phyloP scores from a whole-genome alignment of 2,329 filamentous ascomycete genomes.

The Diplodia corticola region DNA sequence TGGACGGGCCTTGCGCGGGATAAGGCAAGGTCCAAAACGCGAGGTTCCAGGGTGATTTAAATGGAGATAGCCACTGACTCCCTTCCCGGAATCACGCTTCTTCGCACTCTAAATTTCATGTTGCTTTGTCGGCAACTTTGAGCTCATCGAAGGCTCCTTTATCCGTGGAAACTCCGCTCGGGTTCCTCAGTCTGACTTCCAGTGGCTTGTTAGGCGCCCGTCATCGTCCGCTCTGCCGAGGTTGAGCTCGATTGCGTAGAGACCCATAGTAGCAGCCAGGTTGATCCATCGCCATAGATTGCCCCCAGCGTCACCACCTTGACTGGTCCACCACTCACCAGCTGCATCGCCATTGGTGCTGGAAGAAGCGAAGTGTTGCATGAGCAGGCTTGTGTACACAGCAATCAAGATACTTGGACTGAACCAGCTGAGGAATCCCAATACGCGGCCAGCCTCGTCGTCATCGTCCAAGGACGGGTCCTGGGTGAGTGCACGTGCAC shows the following conservation, averaged over 20 bases:
- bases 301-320: slow-evolving; percentile 78
- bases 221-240: slow-evolving; percentile 82
- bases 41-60: neutral
- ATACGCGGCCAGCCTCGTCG: slow-evolving; percentile 75
- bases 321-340: slow-evolving; percentile 78
- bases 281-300: slow-evolving; percentile 95
- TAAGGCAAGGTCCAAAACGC: neutral
- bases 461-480: slow-evolving; percentile 84
- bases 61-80: neutral
- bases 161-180: neutral
- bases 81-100: neutral
- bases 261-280: slow-evolving; percentile 78
- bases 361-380: slow-evolving; percentile 89
- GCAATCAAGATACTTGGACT: slow-evolving; percentile 92
- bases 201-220: slow-evolving; percentile 71
- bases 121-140: neutral
- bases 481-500: slow-evolving; percentile 77
- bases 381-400: slow-evolving; percentile 90
- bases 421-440: slow-evolving; percentile 89
- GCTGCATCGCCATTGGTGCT: slow-evolving; percentile 54
- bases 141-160: neutral
- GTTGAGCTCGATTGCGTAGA: slow-evolving; percentile 89
- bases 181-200: slow-evolving; percentile 79
- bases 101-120: neutral
- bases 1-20: neutral